Base-by-base conservation (phyloP, 768 basidiomycete genomes). In the Suillus hirtellus region DNA sequence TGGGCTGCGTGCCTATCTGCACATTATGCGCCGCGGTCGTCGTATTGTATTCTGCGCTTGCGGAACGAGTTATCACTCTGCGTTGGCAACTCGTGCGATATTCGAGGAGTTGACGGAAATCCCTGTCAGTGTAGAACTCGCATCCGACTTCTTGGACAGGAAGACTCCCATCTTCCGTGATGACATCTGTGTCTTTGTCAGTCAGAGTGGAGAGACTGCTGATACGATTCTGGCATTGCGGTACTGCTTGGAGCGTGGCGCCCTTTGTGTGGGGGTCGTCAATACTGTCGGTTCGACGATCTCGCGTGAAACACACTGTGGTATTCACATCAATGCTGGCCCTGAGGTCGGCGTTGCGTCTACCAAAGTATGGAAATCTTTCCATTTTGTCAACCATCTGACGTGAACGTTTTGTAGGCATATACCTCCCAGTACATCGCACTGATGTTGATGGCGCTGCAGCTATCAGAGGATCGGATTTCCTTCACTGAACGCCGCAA, bases 151-250 rank as follows among this genome's bases (percentile, higher is more conserved):
- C 84, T 80, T 99, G 72, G 97, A 99, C 79, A 87, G 97, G 76
- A 96, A 96, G 84, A 99, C 96, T 0, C 97, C 97, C 10, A 99
- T 99, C 77, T 99, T 99, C 90, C 85, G 97, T 72, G 97, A 99
- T 75, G 97, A 99, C 70, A 89, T 98, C 64, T 95, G 94, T 70
- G 84, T 99, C 68, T 97, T 99, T 80, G 82, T 99, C 67, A 95
- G 92, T 66, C 97, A 99, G 78, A 96, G 95, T 68, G 97, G 97
- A 64, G 97, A 99, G 82, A 99, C 97, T 1, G 97, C 97, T 44
- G 97, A 99, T 74, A 99, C 94, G 34, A 96, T 99, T 77, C 81
- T 99, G 67, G 94, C 96, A 31, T 80, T 99, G 80, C 88, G 93
- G 64, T 99, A 99, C 81, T 99, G 96, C 77, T 76, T 97, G 72